Evolutionary conservation across 2,329 filamentous ascomycete genomes (phyloP), one percentile per base, ranked within the genome.

Genomic region (Penicillium sp.): DNA sequence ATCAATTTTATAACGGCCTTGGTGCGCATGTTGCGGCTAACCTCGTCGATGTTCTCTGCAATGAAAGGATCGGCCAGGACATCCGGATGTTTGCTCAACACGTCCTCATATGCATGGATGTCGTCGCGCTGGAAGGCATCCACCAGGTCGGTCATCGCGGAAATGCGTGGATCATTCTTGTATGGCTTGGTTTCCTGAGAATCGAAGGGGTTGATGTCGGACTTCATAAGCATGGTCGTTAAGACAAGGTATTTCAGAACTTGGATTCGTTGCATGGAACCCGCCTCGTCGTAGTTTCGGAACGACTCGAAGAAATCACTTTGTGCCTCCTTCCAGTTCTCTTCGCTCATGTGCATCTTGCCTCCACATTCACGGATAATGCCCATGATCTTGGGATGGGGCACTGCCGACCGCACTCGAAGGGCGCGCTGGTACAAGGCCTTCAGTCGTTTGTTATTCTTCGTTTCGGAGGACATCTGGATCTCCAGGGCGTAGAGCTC

Each of bases 331-430:
- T 94, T 91, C 94, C 94, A 99, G 73, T 97, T 97, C 78, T 97
- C 94, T 81, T 99, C 94, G 74, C 90, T 94, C 94, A 99, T 97
- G 79, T 97, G 92, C 94, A 99, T 99, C 81, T 99, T 99, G 66
- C 94, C 94, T 68, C 94, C 94, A 72, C 94, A 99, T 78, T 99
- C 94, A 53, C 93, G 89, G 71, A 99, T 99, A 73, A 99, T 93
- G 50, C 94, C 94, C 91, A 97, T 97, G 73, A 99, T 96, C 78
- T 96, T 96, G 57, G 94, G 94, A 76, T 99, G 94, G 38, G 94
- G 93, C 13, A 99, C 94, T 0, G 94, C 94, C n/a, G 94, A 97
- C 60, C 91, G 88, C 53, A 99, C 93, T 62, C 89, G 89, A 48
- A 99, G 83, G 5, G 94, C 94, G 59, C 89, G 88, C 73, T 96